Conservation (phyloP, 805 yeast species). For the Nakazawaea populi region DNA sequence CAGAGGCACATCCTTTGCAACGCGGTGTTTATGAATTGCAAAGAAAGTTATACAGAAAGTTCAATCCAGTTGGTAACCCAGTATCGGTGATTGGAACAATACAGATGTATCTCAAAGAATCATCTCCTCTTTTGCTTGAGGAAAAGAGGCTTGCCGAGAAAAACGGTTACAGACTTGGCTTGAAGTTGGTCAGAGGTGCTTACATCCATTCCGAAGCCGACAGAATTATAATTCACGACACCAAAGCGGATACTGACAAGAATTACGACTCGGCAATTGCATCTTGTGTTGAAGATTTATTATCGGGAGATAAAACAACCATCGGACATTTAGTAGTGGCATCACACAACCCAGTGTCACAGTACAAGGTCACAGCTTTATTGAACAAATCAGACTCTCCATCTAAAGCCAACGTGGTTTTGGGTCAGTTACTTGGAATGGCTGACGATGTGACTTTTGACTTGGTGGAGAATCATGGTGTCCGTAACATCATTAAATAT, state of each 20-base stretch:
- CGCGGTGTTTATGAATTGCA: slow-evolving; percentile 89
- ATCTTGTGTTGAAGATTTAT: slow-evolving; percentile 53
- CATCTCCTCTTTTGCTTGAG: slow-evolving; percentile 49
- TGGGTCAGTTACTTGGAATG: slow-evolving; percentile 94
- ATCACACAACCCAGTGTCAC: slow-evolving; percentile 81
- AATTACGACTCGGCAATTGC: slow-evolving; percentile 70
- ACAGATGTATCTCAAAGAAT: slow-evolving; percentile 83
- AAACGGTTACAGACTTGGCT: slow-evolving; percentile 65
- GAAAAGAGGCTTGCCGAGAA: slow-evolving; percentile 63
- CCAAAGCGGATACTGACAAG: slow-evolving; percentile 75
- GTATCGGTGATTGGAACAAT: slow-evolving; percentile 82
- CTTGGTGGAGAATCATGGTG: slow-evolving; percentile 57
- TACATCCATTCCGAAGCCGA: slow-evolving; percentile 85
- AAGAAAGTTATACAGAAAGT: slow-evolving; percentile 68
- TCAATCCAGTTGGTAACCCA: slow-evolving; percentile 54
- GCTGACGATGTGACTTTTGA: slow-evolving; percentile 84
- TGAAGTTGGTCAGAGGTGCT: slow-evolving; percentile 93
- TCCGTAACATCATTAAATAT: slow-evolving; percentile 78
- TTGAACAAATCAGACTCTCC: slow-evolving; percentile 21
- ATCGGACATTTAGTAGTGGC: slow-evolving; percentile 85
- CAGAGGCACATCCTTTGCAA: slow-evolving; percentile 85
- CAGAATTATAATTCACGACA: slow-evolving; percentile 64
- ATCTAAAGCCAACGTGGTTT: slow-evolving; percentile 56
- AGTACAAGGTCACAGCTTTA: slow-evolving; percentile 59
- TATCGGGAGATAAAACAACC: slow-evolving; percentile 31